A percentile compares a stretch with the other conserved stretches of the same genome.
These are phyloP conservation scores for Elsinoe necatrix DNA, from an alignment of 2,329 filamentous ascomycete genomes.

Conservation along the genomic window DNA sequence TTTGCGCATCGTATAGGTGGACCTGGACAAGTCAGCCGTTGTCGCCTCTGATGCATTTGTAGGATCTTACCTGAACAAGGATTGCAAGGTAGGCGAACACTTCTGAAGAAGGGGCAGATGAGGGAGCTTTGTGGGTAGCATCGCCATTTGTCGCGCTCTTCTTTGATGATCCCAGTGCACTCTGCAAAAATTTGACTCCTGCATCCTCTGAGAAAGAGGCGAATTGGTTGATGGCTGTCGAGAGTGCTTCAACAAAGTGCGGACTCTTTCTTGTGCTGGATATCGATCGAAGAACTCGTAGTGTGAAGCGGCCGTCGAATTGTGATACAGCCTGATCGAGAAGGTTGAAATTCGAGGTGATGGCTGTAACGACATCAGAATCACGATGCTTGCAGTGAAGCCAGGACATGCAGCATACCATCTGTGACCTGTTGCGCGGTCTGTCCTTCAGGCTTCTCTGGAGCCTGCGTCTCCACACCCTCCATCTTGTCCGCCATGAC, in stretches of 20 bases:
- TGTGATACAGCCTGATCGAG: constrained; percentile 85
- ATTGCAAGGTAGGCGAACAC: constrained; percentile 33
- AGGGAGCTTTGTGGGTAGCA: constrained; percentile 15
- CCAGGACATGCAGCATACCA: constrained; percentile 8
- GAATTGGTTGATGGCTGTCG: constrained; percentile 20
- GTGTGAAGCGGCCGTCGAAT: constrained; percentile 91
- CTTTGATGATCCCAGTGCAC: constrained; percentile 15
- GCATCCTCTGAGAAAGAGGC: constrained; percentile 16
- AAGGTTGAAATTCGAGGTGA: constrained; percentile 86
- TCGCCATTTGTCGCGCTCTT: constrained; percentile 16
- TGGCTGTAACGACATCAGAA: constrained; percentile 52
- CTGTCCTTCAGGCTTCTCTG: constrained; percentile 16
- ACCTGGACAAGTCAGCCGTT: constrained; percentile 54
- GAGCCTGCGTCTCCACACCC: constrained; percentile 31
- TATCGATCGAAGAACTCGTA: constrained; percentile 88
- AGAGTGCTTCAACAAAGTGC: constrained; percentile 29
- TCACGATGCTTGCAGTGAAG: background rate
- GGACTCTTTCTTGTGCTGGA: constrained; percentile 84
- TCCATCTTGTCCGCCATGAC: constrained; percentile 45
- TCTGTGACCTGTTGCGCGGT: constrained; percentile 17
- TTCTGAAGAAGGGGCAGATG: constrained; percentile 28
- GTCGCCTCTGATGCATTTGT: background rate
- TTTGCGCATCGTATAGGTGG: constrained; percentile 76
- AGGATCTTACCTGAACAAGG: constrained; percentile 26
- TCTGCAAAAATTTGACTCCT: constrained; percentile 16